Percentiles rank a stretch among this genome's conserved stretches.
phyloP scores from a whole-genome alignment of 495 filamentous ascomycete species.

The Hypoxylon cercidicola region DNA sequence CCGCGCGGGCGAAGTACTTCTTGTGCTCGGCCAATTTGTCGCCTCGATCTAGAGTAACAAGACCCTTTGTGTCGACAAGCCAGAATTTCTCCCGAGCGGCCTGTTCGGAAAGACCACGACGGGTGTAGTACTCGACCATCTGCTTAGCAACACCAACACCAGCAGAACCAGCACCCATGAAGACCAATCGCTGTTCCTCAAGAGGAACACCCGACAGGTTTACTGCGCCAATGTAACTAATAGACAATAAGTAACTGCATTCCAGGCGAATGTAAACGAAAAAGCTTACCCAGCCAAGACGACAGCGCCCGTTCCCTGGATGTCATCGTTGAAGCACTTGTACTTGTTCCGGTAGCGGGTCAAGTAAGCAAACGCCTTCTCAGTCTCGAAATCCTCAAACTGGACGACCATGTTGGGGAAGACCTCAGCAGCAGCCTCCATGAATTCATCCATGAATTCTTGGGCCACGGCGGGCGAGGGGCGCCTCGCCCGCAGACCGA shows the following conservation, averaged over 20 bases:
- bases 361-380: constrained; percentile 89
- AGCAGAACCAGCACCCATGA: constrained; percentile 94
- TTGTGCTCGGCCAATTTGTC: constrained; percentile 97
- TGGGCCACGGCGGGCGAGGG: constrained; percentile 81
- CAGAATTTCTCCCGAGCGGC: constrained; percentile 92
- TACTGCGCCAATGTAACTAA: constrained; percentile 88
- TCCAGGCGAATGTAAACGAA: constrained; percentile 1
- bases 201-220: constrained; percentile 86
- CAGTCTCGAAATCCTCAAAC: constrained; percentile 98
- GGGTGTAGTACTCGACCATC: constrained; percentile 94
- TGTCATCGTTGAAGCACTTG: constrained; percentile 98
- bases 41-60: constrained; percentile 92
- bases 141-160: constrained; percentile 98
- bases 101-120: constrained; percentile 91
- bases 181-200: constrained; percentile 92
- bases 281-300: constrained; percentile 79
- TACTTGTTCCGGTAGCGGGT: constrained; percentile 86
- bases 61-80: constrained; percentile 96
- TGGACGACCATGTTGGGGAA: constrained; percentile 95
- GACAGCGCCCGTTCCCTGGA: constrained; percentile 97
- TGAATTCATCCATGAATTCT: constrained; percentile 97
- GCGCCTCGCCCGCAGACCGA: constrained; percentile 87
- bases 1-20: constrained; percentile 91
- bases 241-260: constrained; percentile 19
- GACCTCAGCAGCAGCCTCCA: constrained; percentile 87